phyloP scores from a whole-genome alignment of 139 green algal genomes.

The Chlamydomonas schloesseri region DNA sequence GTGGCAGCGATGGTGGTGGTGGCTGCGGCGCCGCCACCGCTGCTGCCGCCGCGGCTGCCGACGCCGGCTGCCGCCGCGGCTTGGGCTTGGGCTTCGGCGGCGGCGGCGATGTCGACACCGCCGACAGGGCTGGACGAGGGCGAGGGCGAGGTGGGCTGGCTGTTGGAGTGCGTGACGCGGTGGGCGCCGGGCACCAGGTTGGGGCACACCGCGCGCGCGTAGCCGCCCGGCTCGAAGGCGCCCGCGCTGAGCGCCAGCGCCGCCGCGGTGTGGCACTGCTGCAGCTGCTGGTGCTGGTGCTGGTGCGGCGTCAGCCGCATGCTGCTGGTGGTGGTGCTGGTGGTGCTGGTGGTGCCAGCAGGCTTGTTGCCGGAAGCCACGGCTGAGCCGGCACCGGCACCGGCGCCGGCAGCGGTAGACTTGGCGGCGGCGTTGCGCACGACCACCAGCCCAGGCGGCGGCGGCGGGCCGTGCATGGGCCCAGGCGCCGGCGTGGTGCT shows the following conservation, averaged over 20 bases:
- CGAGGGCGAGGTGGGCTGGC: background rate
- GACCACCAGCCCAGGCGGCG: too few species aligned
- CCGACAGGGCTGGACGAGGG: background rate
- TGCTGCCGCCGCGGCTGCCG: background rate
- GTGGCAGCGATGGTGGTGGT: too few species aligned
- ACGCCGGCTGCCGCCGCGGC: background rate
- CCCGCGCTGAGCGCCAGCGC: background rate
- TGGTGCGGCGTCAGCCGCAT: background rate
- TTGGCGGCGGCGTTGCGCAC: background rate
- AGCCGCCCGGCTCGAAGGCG: constrained; percentile 20
- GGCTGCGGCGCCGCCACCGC: background rate
- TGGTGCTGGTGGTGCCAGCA: background rate
- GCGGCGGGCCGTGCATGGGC: too few species aligned
- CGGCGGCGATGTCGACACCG: background rate
- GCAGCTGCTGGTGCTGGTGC: background rate
- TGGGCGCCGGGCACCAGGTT: constrained; percentile 2
- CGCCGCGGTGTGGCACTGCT: background rate
- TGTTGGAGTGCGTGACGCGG: constrained; percentile 26
- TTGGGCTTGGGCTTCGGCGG: background rate
- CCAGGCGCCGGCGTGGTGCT: too few species aligned
- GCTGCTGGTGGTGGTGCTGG: background rate
- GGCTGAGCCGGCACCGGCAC: too few species aligned
- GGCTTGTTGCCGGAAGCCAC: too few species aligned
- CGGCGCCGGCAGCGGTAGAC: too few species aligned
- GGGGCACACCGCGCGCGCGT: constrained; percentile 26